Base-by-base conservation (phyloP, 2,329 filamentous ascomycete species). In the Sporothrix dimorphospora region DNA sequence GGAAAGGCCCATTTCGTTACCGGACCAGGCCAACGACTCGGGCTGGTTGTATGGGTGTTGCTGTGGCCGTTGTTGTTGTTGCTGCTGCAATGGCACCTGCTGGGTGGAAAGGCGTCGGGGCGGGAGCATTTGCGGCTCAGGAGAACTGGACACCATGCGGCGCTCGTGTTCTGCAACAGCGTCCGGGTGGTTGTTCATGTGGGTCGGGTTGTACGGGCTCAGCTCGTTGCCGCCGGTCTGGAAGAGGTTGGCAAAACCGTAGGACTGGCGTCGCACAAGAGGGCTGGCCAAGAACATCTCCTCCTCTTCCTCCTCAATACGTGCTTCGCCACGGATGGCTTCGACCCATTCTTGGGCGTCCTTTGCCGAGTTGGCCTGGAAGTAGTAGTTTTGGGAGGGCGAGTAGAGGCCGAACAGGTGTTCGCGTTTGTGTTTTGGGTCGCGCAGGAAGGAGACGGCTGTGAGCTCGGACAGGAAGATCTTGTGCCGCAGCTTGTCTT, bases 351-450 rank as follows among this genome's bases (percentile, higher is more conserved):
- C 90, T 74, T 92, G 88, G 6, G 93, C 93, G 74, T 98, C 94
- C 72, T 89, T 84, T 68, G 90, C 87, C 4, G 88, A 91, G 42
- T 85, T 80, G 0, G 93, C 94, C 80, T 97, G 92, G 73, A 99
- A 90, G 78, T 98, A 94, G 82, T 92, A 97, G 82, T 98, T 98
- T 76, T 92, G 91, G 19, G 94, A 92, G 0, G 94, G 92, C 0
- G 94, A 95, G 82, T 97, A 99, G 61, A 98, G 87, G 24, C 93
- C 96, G 79, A 99, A 98, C 73, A 98, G 89, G 79, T 97, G 90
- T 69, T 93, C 88, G 72, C 92, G 91, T 79, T 92, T 94, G 72
- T 94, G 90, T 81, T 97, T 97, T 9, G 93, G 92, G 77, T 97
- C 94, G 78, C 93, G 94, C 75, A 98, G 90, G 73, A 93, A 89